These are phyloP conservation scores for Thyridium curvatum DNA, from an alignment of 2,329 filamentous ascomycete species.

Conservation along the genomic window DNA sequence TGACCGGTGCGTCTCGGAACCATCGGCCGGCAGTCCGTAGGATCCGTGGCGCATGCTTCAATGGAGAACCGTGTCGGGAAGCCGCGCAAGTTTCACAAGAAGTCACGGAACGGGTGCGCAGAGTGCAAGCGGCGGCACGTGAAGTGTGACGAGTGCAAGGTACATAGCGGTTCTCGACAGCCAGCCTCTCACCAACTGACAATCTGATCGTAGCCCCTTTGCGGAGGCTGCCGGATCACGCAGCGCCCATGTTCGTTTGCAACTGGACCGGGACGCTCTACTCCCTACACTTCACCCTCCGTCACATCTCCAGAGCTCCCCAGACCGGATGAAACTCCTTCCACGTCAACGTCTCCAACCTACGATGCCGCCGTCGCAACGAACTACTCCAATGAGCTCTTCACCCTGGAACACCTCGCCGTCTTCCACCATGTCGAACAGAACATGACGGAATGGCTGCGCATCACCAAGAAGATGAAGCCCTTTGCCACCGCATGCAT, in stretches of 20 bases:
- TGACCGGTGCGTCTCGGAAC: too few species aligned
- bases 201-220: too few species aligned
- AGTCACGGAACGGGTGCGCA: conserved; percentile 21
- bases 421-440: too few species aligned
- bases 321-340: neutral
- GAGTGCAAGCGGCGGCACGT: conserved; percentile 25
- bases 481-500: neutral
- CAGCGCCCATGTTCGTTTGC: too few species aligned
- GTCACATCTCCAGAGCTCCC: too few species aligned
- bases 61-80: too few species aligned
- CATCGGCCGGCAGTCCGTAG: too few species aligned
- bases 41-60: too few species aligned
- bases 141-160: conserved; percentile 10
- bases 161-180: neutral
- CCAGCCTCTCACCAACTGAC: neutral
- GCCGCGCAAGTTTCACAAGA: conserved; percentile 14
- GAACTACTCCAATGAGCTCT: neutral
- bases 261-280: conserved; percentile 3
- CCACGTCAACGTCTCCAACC: neutral
- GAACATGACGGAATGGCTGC: neutral
- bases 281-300: too few species aligned
- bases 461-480: neutral
- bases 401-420: too few species aligned
- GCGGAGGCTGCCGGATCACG: too few species aligned
- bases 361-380: too few species aligned